Percentiles rank a stretch among this genome's conserved stretches.
Evolutionary conservation across 768 basidiomycete genomes (phyloP).

Genomic region (Trametes cubensis): DNA sequence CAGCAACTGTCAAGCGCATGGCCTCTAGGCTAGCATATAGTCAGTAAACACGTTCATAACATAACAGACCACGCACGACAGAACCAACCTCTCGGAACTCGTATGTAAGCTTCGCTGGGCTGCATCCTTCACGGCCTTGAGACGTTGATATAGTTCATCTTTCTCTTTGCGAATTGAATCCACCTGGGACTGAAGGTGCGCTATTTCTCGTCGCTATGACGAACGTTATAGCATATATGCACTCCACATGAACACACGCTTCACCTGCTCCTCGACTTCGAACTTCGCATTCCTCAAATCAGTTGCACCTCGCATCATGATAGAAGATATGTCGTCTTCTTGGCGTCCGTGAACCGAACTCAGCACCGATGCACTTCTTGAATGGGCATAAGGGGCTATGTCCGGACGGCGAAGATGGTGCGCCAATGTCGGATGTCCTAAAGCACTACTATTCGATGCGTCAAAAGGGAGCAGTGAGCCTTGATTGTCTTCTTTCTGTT

Average conservation of each 20-base stretch:
- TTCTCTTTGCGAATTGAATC: slow-evolving; percentile 27
- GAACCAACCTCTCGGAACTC: slow-evolving; percentile 26
- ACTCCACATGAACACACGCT: neutral
- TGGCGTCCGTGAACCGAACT: slow-evolving; percentile 24
- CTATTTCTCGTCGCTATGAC: slow-evolving; percentile 30
- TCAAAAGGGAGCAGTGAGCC: no score
- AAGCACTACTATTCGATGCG: no score
- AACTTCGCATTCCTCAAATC: slow-evolving; percentile 31
- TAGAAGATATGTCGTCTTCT: slow-evolving; percentile 33
- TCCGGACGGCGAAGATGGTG: neutral
- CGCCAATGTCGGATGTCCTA: neutral
- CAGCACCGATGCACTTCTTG: slow-evolving; percentile 30
- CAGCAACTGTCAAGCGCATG: slow-evolving; percentile 18
- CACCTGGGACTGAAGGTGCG: slow-evolving; percentile 28
- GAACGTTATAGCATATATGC: slow-evolving; percentile 18
- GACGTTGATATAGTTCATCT: slow-evolving; percentile 28
- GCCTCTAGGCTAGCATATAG: slow-evolving; percentile 28
- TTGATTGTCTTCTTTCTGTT: no score
- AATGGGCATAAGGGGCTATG: slow-evolving; percentile 2
- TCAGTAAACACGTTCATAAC: neutral
- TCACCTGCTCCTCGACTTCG: slow-evolving; percentile 32
- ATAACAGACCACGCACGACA: neutral
- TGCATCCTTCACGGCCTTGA: slow-evolving; percentile 30
- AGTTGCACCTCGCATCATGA: slow-evolving; percentile 35
- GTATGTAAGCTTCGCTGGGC: slow-evolving; percentile 30